Evolutionary conservation across 192 early-diverging fungal species (phyloP), one percentile per base, ranked within the genome.

Genomic region (Chytriomyces confervae): DNA sequence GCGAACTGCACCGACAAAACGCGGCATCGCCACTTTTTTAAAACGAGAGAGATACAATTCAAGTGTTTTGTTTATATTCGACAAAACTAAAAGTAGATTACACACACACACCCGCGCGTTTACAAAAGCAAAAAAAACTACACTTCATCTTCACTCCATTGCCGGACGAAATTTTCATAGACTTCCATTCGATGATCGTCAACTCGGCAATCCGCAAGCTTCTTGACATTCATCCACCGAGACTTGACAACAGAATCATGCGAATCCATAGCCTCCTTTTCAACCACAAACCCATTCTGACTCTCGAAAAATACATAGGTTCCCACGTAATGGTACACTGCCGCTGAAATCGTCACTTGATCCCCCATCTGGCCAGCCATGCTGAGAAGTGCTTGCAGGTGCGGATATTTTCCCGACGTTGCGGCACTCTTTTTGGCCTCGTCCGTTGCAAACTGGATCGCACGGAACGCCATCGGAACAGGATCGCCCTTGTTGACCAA

Each of bases 401-500:
- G 60, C 4, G 24, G 36, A 2, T 16, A 62, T 11, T 50, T 7
- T 13, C 13, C 13, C 7, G 57, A 61, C 10, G 44, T 36, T 20
- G 72, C 44, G 8, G 10, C 16, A 11, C 7, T 10, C 29, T 50
- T 10, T 48, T 62, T 60, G 13, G 63, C 63, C 2, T 20, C 63
- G 11, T 43, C 63, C 11, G 23, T 24, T 20, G 63, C 63, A 46
- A 44, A 63, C 46, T 74, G 45, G 16, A 74, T 49, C 18, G 72
- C 72, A 16, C 62, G 44, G 8, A 74, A 62, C 6, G 72, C 53
- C 57, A 74, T 61, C 7, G 72, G 72, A 7, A 74, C 62, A 18
- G 72, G 72, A 57, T 74, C 69, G n/a, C 72, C 61, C 44, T 74
- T n/a, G 18, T 74, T 74, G n/a, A n/a, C 53, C 18, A 74, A 62